Percentiles rank a stretch among this genome's conserved stretches.
Conservation (phyloP, 176 grass and related monocot species). For the Bothriochloa decipiens region DNA sequence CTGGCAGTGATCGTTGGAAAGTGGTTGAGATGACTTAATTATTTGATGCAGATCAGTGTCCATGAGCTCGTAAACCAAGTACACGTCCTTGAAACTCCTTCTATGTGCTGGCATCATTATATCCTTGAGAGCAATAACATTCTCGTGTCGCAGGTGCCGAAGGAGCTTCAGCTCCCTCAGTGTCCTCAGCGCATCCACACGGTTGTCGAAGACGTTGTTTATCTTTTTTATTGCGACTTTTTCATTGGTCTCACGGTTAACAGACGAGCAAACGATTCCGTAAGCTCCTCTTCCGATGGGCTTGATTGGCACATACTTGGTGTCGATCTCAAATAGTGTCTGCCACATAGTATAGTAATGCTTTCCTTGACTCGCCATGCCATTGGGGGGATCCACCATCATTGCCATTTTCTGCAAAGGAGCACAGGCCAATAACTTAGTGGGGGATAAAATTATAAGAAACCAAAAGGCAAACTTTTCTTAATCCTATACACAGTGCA, state of each 20-base stretch:
- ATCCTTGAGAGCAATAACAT: slow-evolving; percentile 67
- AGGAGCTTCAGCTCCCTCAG: slow-evolving; percentile 66
- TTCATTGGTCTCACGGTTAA: slow-evolving; percentile 52
- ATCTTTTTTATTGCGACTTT: slow-evolving; percentile 63
- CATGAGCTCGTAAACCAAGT: slow-evolving; percentile 68
- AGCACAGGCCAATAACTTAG: background rate
- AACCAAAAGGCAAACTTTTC: background rate
- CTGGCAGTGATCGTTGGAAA: slow-evolving; percentile 70
- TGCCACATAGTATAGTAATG: slow-evolving; percentile 74
- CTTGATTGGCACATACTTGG: slow-evolving; percentile 62
- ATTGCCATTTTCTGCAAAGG: slow-evolving; percentile 39
- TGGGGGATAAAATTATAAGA: background rate
- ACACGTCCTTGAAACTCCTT: slow-evolving; percentile 68
- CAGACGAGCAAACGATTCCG: slow-evolving; percentile 51
- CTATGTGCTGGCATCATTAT: slow-evolving; percentile 66
- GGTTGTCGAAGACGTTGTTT: slow-evolving; percentile 69
- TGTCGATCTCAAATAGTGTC: slow-evolving; percentile 61
- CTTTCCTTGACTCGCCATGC: slow-evolving; percentile 56
- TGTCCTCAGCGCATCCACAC: slow-evolving; percentile 57
- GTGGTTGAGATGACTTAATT: slow-evolving; percentile 57
- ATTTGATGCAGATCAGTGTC: slow-evolving; percentile 66
- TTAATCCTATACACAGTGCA: background rate
- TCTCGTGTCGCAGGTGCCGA: slow-evolving; percentile 57
- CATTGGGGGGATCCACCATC: slow-evolving; percentile 62
- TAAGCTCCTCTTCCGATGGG: slow-evolving; percentile 59